These are phyloP conservation scores for Avena sativa DNA, from an alignment of 176 grass and related monocot species.

Conservation along the genomic window DNA sequence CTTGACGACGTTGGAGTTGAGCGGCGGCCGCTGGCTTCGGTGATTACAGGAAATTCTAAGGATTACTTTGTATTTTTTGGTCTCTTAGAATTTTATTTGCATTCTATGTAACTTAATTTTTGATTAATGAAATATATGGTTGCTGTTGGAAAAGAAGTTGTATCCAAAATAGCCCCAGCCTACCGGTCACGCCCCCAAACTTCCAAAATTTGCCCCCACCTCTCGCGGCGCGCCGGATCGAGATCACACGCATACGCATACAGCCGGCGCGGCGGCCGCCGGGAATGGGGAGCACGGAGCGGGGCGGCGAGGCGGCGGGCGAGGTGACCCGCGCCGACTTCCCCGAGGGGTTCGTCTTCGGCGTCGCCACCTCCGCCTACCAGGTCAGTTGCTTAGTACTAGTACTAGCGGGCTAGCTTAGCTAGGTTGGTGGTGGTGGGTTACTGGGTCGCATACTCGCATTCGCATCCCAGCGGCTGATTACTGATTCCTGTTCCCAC, in stretches of 20 bases:
- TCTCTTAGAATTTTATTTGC: too few relatives aligned
- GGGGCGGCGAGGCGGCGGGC: background rate
- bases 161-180: too few relatives aligned
- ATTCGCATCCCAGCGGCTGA: background rate
- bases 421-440: background rate
- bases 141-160: too few relatives aligned
- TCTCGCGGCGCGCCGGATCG: slow-evolving; percentile 4
- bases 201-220: background rate
- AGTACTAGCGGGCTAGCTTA: background rate
- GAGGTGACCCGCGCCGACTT: slow-evolving; percentile 70
- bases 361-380: slow-evolving; percentile 83
- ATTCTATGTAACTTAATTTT: too few relatives aligned
- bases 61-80: too few relatives aligned
- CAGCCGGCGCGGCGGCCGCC: background rate
- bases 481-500: background rate
- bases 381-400: slow-evolving; percentile 47
- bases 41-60: too few relatives aligned
- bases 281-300: slow-evolving; percentile 48
- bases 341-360: slow-evolving; percentile 76
- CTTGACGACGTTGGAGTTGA: too few relatives aligned
- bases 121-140: too few relatives aligned
- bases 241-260: background rate
- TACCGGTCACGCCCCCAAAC: too few relatives aligned
- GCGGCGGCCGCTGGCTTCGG: too few relatives aligned
- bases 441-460: background rate